Evolutionary conservation across 768 basidiomycete genomes (phyloP), one percentile per base, ranked within the genome.

Genomic region (Calocybe indica): DNA sequence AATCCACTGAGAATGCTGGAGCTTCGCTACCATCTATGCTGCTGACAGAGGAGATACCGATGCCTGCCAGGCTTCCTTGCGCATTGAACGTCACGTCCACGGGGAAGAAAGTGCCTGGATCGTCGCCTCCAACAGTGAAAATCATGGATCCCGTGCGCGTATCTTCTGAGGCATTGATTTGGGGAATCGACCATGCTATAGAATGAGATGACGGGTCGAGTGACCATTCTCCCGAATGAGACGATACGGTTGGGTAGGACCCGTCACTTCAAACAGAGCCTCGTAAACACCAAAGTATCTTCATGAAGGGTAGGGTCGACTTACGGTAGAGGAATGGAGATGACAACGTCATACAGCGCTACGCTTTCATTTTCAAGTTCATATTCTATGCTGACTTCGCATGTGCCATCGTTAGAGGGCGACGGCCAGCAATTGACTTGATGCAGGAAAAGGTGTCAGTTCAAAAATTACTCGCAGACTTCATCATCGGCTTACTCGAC

Each of bases 371-470:
- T 88, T 62, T 95, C 92, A 40, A 98, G 85, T 62, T 98, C 94
- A 61, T 96, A 97, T 66, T 97, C 96, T 52, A 98, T 90, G 66
- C 89, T 94, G 50, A 98, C 90, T 53, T 95, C 92, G 55, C 85
- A 88, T 1, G 85, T 86, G n/a, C 92, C 92, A 51, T 92, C 87
- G 56, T 90, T 91, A 35, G 88, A 84, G 5, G 90, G 87, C 9
- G 92, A 85, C 9, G 94, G 96, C 94, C 94, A 98, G 67, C 92
- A 94, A 61, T 92, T 99, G 63, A 99, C 94, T 93, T 54, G 13
- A 30, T 12, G 31, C 13, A 48, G 30, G 7, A 32, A n/a, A 3
- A 22, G 10, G 34, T 40, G 4, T 43, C 39, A 15, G 31, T 40
- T 55, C n/a, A 52, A 45, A n/a, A 15, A 30, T 12, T 30, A 9